A percentile compares a stretch with the other conserved stretches of the same genome.
These are phyloP conservation scores for Gymnopilus dilepis DNA, from an alignment of 768 basidiomycete genomes.

Conservation along the genomic window DNA sequence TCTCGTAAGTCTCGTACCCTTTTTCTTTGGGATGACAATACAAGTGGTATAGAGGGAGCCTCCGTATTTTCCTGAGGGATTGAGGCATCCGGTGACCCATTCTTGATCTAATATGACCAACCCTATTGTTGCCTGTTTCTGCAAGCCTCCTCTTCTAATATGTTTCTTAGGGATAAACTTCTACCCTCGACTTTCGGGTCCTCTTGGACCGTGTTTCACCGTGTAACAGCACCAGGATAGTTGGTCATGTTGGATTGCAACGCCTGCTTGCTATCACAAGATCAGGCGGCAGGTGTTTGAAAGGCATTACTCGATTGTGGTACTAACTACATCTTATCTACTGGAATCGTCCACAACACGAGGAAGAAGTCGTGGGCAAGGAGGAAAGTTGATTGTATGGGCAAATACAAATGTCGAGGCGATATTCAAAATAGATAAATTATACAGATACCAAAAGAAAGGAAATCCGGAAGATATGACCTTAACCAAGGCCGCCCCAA, in stretches of 20 bases:
- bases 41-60: conserved; percentile 79
- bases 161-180: not conserved
- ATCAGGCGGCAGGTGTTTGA: not conserved
- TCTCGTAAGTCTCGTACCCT: conserved; percentile 31
- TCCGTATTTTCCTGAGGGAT: conserved; percentile 32
- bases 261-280: not conserved
- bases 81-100: conserved; percentile 61
- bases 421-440: not conserved
- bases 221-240: too few species aligned
- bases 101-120: conserved; percentile 95
- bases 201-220: too few species aligned
- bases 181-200: not conserved
- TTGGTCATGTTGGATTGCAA: not conserved
- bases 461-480: not conserved
- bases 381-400: not conserved
- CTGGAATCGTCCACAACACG: conserved; percentile 14
- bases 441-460: conserved; percentile 1
- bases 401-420: not conserved
- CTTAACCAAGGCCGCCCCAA: conserved; percentile 75
- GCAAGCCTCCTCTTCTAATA: not conserved
- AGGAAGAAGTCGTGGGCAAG: not conserved
- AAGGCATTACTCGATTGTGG: not conserved
- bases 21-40: conserved; percentile 63
- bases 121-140: not conserved
- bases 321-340: conserved; percentile 10